Percentiles rank a stretch among this genome's conserved stretches.
These are phyloP conservation scores for Jacaranda copaia DNA, from an alignment of 257 asterid genomes.

Conservation along the genomic window DNA sequence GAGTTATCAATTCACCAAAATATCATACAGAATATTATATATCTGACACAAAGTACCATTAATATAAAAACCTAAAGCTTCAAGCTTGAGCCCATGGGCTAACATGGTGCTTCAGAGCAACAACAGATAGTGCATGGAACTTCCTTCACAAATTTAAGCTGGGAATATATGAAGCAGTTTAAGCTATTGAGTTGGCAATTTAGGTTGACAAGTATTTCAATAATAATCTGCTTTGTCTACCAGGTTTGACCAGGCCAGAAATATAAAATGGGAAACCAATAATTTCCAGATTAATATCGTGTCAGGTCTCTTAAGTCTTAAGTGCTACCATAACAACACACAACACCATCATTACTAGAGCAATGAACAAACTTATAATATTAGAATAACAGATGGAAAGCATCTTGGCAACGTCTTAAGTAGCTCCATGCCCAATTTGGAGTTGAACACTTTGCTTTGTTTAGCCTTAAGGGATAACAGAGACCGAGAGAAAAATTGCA, in stretches of 20 bases:
- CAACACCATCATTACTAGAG: too few species aligned
- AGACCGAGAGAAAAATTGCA: constrained; percentile 12
- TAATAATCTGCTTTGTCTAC: not conserved
- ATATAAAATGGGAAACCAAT: too few species aligned
- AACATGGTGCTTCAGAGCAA: not conserved
- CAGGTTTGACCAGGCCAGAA: too few species aligned
- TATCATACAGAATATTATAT: constrained; percentile 13
- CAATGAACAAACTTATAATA: too few species aligned
- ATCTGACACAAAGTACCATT: constrained; percentile 10
- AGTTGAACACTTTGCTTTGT: not conserved
- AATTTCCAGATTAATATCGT: too few species aligned
- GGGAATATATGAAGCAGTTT: constrained; percentile 11
- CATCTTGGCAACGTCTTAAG: too few species aligned
- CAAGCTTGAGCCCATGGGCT: constrained; percentile 3
- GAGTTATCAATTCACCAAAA: constrained; percentile 26
- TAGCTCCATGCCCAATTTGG: too few species aligned
- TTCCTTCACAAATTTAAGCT: constrained; percentile 26
- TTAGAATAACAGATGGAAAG: too few species aligned
- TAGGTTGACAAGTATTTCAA: not conserved
- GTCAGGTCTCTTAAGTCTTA: too few species aligned
- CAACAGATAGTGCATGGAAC: not conserved
- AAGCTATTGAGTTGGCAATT: constrained; percentile 16
- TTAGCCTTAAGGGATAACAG: not conserved
- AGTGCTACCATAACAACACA: too few species aligned
- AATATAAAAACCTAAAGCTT: constrained; percentile 17